These are phyloP conservation scores for Maudiozyma humilis DNA, from an alignment of 1,139 yeast genomes.

Conservation along the genomic window DNA sequence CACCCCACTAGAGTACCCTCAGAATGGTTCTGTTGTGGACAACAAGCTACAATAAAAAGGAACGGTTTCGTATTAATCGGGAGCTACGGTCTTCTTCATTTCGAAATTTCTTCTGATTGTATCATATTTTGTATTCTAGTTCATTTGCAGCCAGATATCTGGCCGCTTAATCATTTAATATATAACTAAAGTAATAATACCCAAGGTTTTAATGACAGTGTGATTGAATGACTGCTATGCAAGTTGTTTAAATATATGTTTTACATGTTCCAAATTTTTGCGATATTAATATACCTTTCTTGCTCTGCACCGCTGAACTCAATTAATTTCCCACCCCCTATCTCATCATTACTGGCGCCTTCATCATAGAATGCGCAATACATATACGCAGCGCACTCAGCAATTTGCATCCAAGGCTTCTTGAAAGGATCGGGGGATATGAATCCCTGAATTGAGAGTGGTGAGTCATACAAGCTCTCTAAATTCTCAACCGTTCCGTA, in stretches of 20 bases:
- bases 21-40: neutral
- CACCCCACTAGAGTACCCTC: neutral
- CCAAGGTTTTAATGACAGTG: neutral
- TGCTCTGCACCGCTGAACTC: constrained; percentile 12
- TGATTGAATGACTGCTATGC: too few relatives aligned
- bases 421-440: constrained; percentile 12
- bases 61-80: too few relatives aligned
- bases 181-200: neutral
- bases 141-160: neutral
- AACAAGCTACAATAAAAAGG: neutral
- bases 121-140: constrained; percentile 4
- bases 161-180: neutral
- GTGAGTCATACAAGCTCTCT: constrained; percentile 31
- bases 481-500: constrained; percentile 20
- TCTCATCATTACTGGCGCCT: constrained; percentile 6
- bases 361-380: constrained; percentile 25
- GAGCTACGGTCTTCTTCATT: constrained; percentile 1
- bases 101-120: too few relatives aligned
- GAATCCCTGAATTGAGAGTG: constrained; percentile 19
- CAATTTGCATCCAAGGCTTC: constrained; percentile 25
- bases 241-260: too few relatives aligned
- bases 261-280: neutral
- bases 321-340: constrained; percentile 16
- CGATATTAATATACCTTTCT: constrained; percentile 6
- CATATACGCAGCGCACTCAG: constrained; percentile 26